Conservation (phyloP, 352 stramenopile species). For the Phytophthora hybrid region DNA sequence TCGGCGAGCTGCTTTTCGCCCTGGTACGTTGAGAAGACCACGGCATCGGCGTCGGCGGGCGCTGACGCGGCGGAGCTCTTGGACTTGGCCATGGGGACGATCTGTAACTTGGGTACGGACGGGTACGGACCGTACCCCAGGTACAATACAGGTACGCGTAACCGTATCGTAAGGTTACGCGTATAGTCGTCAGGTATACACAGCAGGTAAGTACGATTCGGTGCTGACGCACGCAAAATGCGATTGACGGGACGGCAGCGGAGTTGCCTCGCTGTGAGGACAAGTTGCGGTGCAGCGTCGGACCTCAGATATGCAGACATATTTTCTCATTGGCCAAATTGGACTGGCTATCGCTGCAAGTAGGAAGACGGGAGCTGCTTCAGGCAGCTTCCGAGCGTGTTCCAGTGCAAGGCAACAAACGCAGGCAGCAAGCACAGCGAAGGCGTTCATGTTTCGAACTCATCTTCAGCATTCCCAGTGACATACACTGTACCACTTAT, state of each 20-base stretch:
- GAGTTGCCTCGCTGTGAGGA: no score
- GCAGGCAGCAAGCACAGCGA: not conserved
- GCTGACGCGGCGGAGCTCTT: constrained; percentile 8
- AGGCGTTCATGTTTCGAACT: no score
- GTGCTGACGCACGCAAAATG: not conserved
- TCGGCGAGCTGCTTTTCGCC: constrained; percentile 91
- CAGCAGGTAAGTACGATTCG: constrained; percentile 17
- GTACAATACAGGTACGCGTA: no score
- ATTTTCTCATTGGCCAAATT: not conserved
- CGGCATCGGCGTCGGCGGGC: constrained; percentile 18
- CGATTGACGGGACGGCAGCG: constrained; percentile 5
- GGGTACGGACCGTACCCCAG: no score
- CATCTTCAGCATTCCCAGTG: not conserved
- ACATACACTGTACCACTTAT: not conserved
- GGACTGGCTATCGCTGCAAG: constrained; percentile 27
- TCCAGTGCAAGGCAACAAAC: constrained; percentile 1
- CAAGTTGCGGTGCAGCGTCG: not conserved
- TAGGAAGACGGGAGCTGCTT: constrained; percentile 10
- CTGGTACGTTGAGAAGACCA: constrained; percentile 80
- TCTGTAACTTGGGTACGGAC: not conserved
- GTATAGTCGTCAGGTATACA: no score
- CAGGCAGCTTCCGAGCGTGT: constrained; percentile 11
- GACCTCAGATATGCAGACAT: not conserved
- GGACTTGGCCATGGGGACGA: constrained; percentile 37
- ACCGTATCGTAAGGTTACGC: no score